phyloP scores from a whole-genome alignment of 208 protist genomes.

The Angomonas deanei region DNA sequence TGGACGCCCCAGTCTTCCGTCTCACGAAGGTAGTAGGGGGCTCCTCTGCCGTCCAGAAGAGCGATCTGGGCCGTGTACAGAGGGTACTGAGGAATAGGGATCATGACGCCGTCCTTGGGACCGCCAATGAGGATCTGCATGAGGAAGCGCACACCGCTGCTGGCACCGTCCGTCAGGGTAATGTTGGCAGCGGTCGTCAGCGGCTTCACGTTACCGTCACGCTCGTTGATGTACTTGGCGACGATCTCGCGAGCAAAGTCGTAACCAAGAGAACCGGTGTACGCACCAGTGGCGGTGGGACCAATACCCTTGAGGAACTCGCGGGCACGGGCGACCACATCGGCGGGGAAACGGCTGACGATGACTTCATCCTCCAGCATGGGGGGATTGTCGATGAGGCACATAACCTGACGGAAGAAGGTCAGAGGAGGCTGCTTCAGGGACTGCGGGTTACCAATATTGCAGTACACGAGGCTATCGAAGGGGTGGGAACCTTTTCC shows the following conservation, averaged over 20 bases:
- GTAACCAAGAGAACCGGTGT: conserved; percentile 94
- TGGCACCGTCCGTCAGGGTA: conserved; percentile 97
- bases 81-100: conserved; percentile 99
- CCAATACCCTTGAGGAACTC: conserved; percentile 60
- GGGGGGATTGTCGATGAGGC: conserved; percentile 69
- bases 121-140: conserved; percentile 81
- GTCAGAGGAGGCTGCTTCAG: conserved; percentile 96
- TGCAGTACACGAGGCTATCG: conserved; percentile 95
- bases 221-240: conserved; percentile 91
- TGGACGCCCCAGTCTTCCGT: conserved; percentile 87
- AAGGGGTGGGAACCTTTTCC: conserved; percentile 52
- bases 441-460: conserved; percentile 99
- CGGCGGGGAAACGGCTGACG: conserved; percentile 58
- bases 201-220: conserved; percentile 80
- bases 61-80: conserved; percentile 98
- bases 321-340: conserved; percentile 88
- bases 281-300: conserved; percentile 88
- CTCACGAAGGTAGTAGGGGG: conserved; percentile 94
- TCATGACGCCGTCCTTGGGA: conserved; percentile 82
- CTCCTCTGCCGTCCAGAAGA: conserved; percentile 84
- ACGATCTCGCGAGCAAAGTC: conserved; percentile 85
- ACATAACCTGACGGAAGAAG: conserved; percentile 93
- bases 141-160: conserved; percentile 84
- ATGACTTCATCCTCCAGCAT: conserved; percentile 53
- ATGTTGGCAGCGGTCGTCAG: conserved; percentile 35